Evolutionary conservation across 495 filamentous ascomycete species (phyloP).

Genomic region (Rusavskia elegans): DNA sequence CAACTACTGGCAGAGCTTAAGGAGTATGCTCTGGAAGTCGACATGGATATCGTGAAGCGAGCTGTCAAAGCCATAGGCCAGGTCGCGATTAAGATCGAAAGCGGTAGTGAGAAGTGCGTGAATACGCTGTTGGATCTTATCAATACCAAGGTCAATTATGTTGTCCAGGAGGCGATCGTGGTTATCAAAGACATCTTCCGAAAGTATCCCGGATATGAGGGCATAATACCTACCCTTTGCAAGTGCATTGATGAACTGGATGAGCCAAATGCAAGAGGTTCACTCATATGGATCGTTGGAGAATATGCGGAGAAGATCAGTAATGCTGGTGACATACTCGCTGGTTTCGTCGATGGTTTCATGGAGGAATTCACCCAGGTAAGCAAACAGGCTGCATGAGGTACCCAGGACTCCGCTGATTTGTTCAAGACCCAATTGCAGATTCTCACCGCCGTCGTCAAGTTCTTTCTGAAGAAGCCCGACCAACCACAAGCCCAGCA

Average conservation of each 20-base stretch:
- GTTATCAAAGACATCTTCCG: slow-evolving; percentile 98
- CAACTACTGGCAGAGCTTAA: slow-evolving; percentile 88
- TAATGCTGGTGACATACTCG: slow-evolving; percentile 82
- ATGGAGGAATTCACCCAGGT: slow-evolving; percentile 84
- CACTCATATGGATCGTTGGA: slow-evolving; percentile 96
- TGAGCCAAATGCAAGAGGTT: slow-evolving; percentile 79
- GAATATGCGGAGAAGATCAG: slow-evolving; percentile 98
- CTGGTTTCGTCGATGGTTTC: slow-evolving; percentile 78
- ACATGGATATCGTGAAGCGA: slow-evolving; percentile 95
- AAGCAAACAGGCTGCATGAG: slow-evolving; percentile 7
- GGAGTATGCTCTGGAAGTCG: slow-evolving; percentile 94
- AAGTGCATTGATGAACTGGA: slow-evolving; percentile 94
- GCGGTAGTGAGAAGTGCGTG: slow-evolving; percentile 83
- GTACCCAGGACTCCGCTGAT: neutral
- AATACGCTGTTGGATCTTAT: slow-evolving; percentile 88
- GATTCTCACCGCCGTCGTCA: slow-evolving; percentile 90
- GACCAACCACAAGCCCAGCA: slow-evolving; percentile 75
- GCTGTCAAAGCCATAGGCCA: slow-evolving; percentile 94
- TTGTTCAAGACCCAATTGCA: slow-evolving; percentile 65
- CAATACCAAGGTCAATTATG: slow-evolving; percentile 95
- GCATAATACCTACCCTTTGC: slow-evolving; percentile 91
- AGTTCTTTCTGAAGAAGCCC: slow-evolving; percentile 92
- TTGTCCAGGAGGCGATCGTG: slow-evolving; percentile 94
- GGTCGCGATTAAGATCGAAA: slow-evolving; percentile 95
- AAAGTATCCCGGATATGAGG: slow-evolving; percentile 95